phyloP scores from a whole-genome alignment of 208 protist species.

The Trypanosomatidae sp. region DNA sequence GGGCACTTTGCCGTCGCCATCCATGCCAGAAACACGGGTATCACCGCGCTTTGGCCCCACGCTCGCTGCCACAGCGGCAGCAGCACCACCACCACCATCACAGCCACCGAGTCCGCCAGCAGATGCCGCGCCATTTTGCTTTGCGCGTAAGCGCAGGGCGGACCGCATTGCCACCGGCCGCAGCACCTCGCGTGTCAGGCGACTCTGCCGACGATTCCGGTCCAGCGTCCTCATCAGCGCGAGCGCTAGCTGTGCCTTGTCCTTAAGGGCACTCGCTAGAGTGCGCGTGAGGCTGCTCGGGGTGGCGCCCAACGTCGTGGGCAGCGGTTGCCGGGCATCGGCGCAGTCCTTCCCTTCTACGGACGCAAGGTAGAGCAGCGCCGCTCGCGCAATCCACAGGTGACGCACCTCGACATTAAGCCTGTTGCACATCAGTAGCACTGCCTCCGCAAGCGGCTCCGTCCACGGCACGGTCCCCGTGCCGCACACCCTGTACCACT shows the following conservation, averaged over 20 bases:
- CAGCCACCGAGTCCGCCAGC: neutral
- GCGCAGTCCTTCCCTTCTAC: neutral
- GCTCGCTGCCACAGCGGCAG: neutral
- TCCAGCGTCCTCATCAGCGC: conserved; percentile 5
- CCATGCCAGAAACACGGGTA: neutral
- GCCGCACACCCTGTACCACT: neutral
- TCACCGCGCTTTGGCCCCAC: neutral
- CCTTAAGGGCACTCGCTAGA: neutral
- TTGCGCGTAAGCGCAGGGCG: neutral
- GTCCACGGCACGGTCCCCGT: conserved; percentile 21
- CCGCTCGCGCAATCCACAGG: conserved; percentile 2
- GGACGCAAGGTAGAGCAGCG: conserved; percentile 12
- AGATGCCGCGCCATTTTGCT: neutral
- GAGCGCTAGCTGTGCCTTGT: conserved; percentile 14
- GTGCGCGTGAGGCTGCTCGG: conserved; percentile 2
- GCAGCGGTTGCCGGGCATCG: neutral
- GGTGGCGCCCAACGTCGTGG: neutral
- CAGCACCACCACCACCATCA: neutral
- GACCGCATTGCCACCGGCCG: neutral
- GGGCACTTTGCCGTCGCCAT: neutral
- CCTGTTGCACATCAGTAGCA: conserved; percentile 6
- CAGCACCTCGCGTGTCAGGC: conserved; percentile 6
- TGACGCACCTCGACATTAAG: neutral
- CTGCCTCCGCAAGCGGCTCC: conserved; percentile 12
- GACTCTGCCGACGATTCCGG: neutral